These are phyloP conservation scores for Ogataea dorogensis DNA, from an alignment of 805 yeast genomes.

Conservation along the genomic window DNA sequence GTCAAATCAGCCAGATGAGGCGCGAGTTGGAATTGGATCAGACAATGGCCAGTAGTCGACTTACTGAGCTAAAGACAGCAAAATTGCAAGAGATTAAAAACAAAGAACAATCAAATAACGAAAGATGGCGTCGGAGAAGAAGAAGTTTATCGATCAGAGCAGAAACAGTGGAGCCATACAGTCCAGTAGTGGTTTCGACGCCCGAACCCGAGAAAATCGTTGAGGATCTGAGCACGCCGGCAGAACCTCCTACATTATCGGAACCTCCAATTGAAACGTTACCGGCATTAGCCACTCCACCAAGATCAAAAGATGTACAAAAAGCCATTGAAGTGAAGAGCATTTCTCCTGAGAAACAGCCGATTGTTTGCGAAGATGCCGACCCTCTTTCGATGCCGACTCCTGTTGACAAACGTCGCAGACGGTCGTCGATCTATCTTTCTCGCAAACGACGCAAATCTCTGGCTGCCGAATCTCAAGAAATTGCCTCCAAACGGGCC, in stretches of 20 bases:
- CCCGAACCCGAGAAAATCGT: constrained; percentile 13
- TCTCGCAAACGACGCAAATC: constrained; percentile 65
- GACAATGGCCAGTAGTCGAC: constrained; percentile 1
- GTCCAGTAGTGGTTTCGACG: constrained; percentile 12
- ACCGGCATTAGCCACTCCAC: constrained; percentile 15
- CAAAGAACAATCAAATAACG: constrained; percentile 6
- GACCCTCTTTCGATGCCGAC: constrained; percentile 28
- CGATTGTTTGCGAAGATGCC: constrained; percentile 16
- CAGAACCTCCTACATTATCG: neutral
- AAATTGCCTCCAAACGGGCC: constrained; percentile 2
- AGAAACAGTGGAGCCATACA: constrained; percentile 2
- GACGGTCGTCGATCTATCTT: constrained; percentile 61
- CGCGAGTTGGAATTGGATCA: constrained; percentile 8
- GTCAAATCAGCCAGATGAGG: constrained; percentile 15
- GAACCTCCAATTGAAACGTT: neutral
- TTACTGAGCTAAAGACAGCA: constrained; percentile 11
- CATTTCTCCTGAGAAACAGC: constrained; percentile 24
- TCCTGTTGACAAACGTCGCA: constrained; percentile 39
- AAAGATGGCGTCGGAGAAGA: constrained; percentile 5
- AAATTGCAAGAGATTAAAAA: constrained; percentile 12
- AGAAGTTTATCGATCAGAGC: constrained; percentile 8
- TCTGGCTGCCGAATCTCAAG: constrained; percentile 7
- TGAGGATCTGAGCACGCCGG: constrained; percentile 7
- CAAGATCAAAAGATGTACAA: constrained; percentile 8
- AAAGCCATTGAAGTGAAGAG: constrained; percentile 16